These are phyloP conservation scores for Dalbergia cochinchinensis DNA, from an alignment of 306 rosid species.

Conservation along the genomic window DNA sequence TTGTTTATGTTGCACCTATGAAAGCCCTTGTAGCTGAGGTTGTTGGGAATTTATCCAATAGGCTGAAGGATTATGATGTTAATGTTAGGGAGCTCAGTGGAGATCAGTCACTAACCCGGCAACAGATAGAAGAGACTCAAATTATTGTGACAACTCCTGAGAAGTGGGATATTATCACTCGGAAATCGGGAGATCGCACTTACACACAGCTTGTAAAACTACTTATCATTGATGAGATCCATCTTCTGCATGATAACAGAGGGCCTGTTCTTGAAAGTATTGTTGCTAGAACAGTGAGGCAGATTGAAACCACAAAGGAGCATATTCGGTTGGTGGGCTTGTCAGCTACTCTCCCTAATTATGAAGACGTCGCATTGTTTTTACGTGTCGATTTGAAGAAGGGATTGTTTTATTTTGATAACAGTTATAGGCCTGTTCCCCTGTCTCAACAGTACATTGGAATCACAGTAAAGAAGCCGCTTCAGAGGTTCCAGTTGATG, in stretches of 20 bases:
- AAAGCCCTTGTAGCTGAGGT: slow-evolving; percentile 99
- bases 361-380: slow-evolving; percentile 88
- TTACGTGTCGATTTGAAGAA: slow-evolving; percentile 78
- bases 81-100: slow-evolving; percentile 93
- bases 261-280: slow-evolving; percentile 99
- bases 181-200: slow-evolving; percentile 96
- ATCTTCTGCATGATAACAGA: slow-evolving; percentile 96
- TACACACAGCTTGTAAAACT: slow-evolving; percentile 94
- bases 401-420: slow-evolving; percentile 86
- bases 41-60: slow-evolving; percentile 92
- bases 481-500: slow-evolving; percentile 99
- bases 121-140: slow-evolving; percentile 95
- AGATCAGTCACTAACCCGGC: slow-evolving; percentile 89
- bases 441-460: slow-evolving; percentile 96
- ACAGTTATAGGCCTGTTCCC: slow-evolving; percentile 95
- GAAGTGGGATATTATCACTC: slow-evolving; percentile 98
- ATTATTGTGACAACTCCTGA: slow-evolving; percentile 98
- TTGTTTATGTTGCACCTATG: slow-evolving; percentile 98
- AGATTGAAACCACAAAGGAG: slow-evolving; percentile 89
- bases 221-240: slow-evolving; percentile 93
- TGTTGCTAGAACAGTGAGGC: slow-evolving; percentile 98
- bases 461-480: slow-evolving; percentile 89
- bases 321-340: slow-evolving; percentile 94
- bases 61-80: slow-evolving; percentile 88
- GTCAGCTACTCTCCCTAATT: slow-evolving; percentile 96